Conservation (phyloP, 441 rosid species). For the Erodium moschatum region DNA sequence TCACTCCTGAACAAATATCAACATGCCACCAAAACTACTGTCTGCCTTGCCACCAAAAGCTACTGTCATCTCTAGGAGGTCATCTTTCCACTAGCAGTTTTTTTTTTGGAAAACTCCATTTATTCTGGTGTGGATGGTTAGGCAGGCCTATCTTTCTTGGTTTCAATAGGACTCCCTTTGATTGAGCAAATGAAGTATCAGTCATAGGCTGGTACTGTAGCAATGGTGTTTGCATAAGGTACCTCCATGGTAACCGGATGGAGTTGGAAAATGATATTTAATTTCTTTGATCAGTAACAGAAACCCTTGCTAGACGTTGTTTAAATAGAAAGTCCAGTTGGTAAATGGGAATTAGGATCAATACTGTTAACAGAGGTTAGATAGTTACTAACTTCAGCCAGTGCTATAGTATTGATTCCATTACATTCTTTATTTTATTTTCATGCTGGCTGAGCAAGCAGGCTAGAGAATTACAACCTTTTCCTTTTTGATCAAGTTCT, state of each 20-base stretch:
- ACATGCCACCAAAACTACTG: background rate
- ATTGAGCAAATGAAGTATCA: no score
- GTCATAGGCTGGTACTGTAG: no score
- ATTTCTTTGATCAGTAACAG: background rate
- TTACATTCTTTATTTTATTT: background rate
- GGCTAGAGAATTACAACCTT: background rate
- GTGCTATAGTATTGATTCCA: background rate
- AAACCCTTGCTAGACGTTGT: background rate
- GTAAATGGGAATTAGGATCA: background rate
- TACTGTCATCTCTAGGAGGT: no score
- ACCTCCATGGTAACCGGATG: background rate
- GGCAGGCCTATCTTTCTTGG: no score
- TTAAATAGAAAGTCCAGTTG: background rate
- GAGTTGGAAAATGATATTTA: background rate
- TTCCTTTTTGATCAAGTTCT: background rate
- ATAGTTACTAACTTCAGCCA: background rate
- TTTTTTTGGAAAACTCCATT: no score
- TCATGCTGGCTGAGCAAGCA: background rate
- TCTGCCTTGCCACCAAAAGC: no score
- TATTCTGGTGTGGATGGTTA: no score
- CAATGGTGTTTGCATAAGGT: no score
- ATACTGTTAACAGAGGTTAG: background rate
- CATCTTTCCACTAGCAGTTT: no score
- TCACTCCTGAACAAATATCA: background rate
- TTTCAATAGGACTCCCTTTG: no score